A percentile compares a stretch with the other conserved stretches of the same genome.
Evolutionary conservation across 2,329 filamentous ascomycete genomes (phyloP).

Genomic region (Aspergillus thermomutatus): DNA sequence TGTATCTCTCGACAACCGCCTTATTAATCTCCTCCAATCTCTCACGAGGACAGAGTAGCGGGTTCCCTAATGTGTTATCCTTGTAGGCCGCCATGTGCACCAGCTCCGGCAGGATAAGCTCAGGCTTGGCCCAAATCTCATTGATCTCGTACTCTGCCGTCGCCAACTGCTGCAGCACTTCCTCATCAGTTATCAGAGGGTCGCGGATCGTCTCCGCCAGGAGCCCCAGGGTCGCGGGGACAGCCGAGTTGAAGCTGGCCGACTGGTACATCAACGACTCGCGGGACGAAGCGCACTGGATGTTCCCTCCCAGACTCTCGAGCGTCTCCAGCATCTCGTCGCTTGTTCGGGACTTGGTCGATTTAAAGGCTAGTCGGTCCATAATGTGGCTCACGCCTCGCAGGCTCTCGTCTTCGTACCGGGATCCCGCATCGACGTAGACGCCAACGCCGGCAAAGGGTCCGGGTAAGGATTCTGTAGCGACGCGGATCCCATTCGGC

Average conservation of each 20-base stretch:
- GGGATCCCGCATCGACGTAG: slow-evolving; percentile 91
- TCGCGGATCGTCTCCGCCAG: slow-evolving; percentile 92
- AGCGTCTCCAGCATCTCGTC: slow-evolving; percentile 86
- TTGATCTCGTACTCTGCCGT: slow-evolving; percentile 94
- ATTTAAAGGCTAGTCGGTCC: slow-evolving; percentile 92
- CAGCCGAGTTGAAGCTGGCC: slow-evolving; percentile 92
- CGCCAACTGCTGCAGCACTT: slow-evolving; percentile 80
- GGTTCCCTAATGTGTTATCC: slow-evolving; percentile 93
- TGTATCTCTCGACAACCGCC: slow-evolving; percentile 71
- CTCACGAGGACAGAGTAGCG: slow-evolving; percentile 84
- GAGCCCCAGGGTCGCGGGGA: slow-evolving; percentile 75
- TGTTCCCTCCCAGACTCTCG: slow-evolving; percentile 87
- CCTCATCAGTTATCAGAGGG: slow-evolving; percentile 77
- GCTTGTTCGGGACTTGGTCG: slow-evolving; percentile 66
- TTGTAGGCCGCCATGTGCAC: slow-evolving; percentile 95
- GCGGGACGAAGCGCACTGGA: slow-evolving; percentile 91
- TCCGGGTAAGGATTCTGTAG: slow-evolving; percentile 88
- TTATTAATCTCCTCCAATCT: slow-evolving; percentile 71
- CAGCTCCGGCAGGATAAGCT: slow-evolving; percentile 90
- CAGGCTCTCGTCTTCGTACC: slow-evolving; percentile 82
- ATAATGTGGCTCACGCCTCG: slow-evolving; percentile 94
- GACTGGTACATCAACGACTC: slow-evolving; percentile 99
- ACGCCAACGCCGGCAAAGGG: slow-evolving; percentile 94
- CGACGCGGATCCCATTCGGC: slow-evolving; percentile 88
- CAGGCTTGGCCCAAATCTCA: slow-evolving; percentile 97